A percentile compares a stretch with the other conserved stretches of the same genome.
These are phyloP conservation scores for Trebouxia sp. DNA, from an alignment of 139 green algal species.

Conservation along the genomic window DNA sequence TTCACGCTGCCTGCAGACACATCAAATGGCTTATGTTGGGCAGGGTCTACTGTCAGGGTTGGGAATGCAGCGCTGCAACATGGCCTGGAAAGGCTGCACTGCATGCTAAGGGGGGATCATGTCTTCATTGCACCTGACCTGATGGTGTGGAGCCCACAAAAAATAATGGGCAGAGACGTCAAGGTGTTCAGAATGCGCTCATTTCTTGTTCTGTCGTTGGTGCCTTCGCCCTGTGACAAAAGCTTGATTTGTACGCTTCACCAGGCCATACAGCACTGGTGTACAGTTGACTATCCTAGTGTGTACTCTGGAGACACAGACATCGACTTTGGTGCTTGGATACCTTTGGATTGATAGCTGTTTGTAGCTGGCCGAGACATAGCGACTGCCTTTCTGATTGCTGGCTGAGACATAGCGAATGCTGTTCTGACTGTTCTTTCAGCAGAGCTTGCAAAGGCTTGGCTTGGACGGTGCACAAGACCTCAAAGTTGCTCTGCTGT, in stretches of 20 bases:
- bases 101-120: background rate
- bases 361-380: background rate
- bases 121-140: background rate
- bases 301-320: background rate
- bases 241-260: background rate
- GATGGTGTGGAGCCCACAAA: conserved; percentile 13
- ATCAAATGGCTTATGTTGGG: no score
- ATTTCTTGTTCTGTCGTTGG: conserved; percentile 23
- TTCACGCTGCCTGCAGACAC: conserved; percentile 6
- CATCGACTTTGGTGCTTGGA: no score
- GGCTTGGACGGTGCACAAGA: background rate
- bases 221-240: conserved; percentile 29
- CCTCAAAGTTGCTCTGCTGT: no score
- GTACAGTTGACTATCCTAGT: no score
- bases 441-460: background rate
- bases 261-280: no score
- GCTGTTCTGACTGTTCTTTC: background rate
- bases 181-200: conserved; percentile 32
- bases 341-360: conserved; percentile 2
- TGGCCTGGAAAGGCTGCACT: no score
- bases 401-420: background rate
- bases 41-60: no score
- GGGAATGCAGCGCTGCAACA: background rate
- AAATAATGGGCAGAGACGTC: conserved; percentile 36
- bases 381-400: no score